phyloP scores from a whole-genome alignment of 768 basidiomycete species.

The Tricholoma bakamatsutake region DNA sequence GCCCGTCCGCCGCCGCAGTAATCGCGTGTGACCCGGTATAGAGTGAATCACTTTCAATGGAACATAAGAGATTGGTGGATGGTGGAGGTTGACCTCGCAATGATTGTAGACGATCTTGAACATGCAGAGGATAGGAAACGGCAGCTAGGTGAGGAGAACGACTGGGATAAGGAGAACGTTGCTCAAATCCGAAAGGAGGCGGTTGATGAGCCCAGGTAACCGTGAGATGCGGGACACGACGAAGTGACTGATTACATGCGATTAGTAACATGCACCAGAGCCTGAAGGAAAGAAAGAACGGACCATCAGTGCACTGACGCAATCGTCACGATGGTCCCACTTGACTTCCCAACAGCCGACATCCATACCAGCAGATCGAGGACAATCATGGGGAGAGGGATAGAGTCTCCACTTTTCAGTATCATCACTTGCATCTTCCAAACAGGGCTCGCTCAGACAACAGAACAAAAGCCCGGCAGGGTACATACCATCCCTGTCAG shows the following conservation, averaged over 20 bases:
- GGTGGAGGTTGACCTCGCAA: slow-evolving; percentile 8
- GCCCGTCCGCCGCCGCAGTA: neutral
- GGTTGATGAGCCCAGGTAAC: slow-evolving; percentile 80
- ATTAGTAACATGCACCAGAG: slow-evolving; percentile 2
- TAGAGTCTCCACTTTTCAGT: slow-evolving; percentile 19
- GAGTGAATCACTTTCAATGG: neutral
- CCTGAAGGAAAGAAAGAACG: slow-evolving; percentile 9
- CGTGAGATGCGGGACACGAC: slow-evolving; percentile 62
- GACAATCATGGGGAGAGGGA: slow-evolving; percentile 52
- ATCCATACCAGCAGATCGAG: slow-evolving; percentile 53
- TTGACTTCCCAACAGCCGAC: slow-evolving; percentile 68
- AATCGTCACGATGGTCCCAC: slow-evolving; percentile 73
- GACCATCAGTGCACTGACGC: slow-evolving; percentile 67
- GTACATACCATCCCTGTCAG: slow-evolving; percentile 11
- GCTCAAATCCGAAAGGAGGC: slow-evolving; percentile 12
- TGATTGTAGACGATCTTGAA: slow-evolving; percentile 17
- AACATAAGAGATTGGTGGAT: slow-evolving; percentile 5
- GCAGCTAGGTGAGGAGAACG: neutral
- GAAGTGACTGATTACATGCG: slow-evolving; percentile 48
- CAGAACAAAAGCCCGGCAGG: neutral
- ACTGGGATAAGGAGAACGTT: slow-evolving; percentile 13
- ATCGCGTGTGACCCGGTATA: neutral
- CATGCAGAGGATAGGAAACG: slow-evolving; percentile 25
- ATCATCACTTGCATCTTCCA: neutral
- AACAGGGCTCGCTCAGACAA: neutral